These are phyloP conservation scores for Arthrinium phaeospermum DNA, from an alignment of 2,329 filamentous ascomycete species.

Conservation along the genomic window DNA sequence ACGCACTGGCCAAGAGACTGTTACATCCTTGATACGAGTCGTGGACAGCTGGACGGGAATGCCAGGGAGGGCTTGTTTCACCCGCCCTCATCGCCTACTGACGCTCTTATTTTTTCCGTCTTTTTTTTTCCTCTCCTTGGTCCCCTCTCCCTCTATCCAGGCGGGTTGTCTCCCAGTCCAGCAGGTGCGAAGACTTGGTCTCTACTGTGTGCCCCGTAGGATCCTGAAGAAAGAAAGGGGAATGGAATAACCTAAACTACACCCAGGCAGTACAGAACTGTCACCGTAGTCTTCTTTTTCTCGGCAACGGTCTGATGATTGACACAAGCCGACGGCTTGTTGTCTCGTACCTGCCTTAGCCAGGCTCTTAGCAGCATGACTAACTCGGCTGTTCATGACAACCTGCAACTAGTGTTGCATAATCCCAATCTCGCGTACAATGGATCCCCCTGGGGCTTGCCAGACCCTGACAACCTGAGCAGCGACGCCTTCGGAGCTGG, in stretches of 20 bases:
- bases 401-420: slow-evolving; percentile 15
- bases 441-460: neutral
- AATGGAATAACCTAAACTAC: neutral
- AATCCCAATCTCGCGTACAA: slow-evolving; percentile 1
- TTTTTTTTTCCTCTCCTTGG: neutral
- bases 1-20: slow-evolving; percentile 12
- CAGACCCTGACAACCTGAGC: neutral
- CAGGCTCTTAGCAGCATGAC: slow-evolving; percentile 1
- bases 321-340: neutral
- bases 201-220: neutral
- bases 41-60: slow-evolving; percentile 15
- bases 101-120: neutral
- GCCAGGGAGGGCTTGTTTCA: slow-evolving; percentile 20
- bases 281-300: neutral
- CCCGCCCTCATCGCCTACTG: neutral
- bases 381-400: slow-evolving; percentile 9
- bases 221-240: neutral
- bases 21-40: slow-evolving; percentile 20
- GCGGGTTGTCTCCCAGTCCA: too few species aligned
- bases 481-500: neutral
- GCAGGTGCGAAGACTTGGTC: too few species aligned
- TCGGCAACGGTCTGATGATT: neutral
- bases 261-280: neutral
- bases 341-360: neutral
- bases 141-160: neutral